Conservation (phyloP, 768 basidiomycete species). For the Sistotremastrum suecicum region DNA sequence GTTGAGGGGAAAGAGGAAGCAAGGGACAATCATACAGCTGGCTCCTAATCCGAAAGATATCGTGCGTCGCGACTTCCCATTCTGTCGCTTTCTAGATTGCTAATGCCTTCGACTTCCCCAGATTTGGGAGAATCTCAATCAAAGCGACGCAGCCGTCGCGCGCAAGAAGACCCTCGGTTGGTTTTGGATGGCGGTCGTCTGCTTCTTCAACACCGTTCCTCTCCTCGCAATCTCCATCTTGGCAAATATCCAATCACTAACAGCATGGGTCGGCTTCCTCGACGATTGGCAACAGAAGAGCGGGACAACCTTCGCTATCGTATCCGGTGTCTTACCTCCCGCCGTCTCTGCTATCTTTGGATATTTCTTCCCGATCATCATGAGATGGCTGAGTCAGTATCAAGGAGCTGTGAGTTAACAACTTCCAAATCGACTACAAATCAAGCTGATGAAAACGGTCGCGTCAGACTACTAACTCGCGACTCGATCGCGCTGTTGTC, state of each 20-base stretch:
- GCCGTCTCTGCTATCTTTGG: conserved; percentile 79
- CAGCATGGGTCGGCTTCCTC: conserved; percentile 62
- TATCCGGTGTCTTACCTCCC: conserved; percentile 90
- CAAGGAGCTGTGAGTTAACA: conserved; percentile 32
- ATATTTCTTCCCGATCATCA: conserved; percentile 81
- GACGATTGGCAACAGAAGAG: conserved; percentile 54
- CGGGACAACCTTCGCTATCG: conserved; percentile 55
- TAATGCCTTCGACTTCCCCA: conserved; percentile 13
- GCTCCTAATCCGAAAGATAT: conserved; percentile 89
- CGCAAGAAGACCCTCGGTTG: conserved; percentile 68
- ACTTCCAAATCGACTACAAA: conserved; percentile 1
- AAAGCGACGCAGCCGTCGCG: conserved; percentile 47
- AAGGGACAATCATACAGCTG: conserved; percentile 54
- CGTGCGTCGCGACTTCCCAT: conserved; percentile 24
- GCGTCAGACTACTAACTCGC: conserved; percentile 55
- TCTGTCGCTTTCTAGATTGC: neutral
- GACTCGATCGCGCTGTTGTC: conserved; percentile 80
- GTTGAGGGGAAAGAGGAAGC: conserved; percentile 52
- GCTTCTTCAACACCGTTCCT: conserved; percentile 92
- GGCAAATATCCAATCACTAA: conserved; percentile 73
- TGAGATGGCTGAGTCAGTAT: conserved; percentile 68
- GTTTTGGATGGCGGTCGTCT: conserved; percentile 58
- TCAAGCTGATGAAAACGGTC: conserved; percentile 19
- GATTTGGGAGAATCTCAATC: conserved; percentile 88
- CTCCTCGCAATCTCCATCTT: conserved; percentile 80